Evolutionary conservation across 345 rosid genomes (phyloP).

Genomic region (Syzygium aqueum): DNA sequence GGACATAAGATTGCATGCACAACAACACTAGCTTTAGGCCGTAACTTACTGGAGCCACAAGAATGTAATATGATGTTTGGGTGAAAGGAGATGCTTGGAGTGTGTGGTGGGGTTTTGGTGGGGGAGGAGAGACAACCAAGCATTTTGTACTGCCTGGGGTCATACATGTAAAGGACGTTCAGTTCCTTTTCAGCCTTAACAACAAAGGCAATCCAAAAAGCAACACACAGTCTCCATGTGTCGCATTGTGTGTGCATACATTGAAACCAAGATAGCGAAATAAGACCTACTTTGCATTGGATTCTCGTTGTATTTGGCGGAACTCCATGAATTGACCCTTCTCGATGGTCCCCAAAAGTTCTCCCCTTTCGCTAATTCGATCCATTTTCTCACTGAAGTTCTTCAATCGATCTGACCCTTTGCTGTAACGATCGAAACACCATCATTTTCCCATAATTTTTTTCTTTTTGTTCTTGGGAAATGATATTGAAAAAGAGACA

Average conservation of each 20-base stretch:
- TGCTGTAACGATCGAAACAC: neutral
- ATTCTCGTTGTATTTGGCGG: neutral
- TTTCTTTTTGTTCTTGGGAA: neutral
- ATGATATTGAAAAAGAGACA: neutral
- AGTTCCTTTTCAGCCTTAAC: neutral
- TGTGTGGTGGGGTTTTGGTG: neutral
- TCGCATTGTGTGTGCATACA: neutral
- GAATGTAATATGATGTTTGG: neutral
- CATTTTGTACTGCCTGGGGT: neutral
- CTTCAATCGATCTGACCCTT: neutral
- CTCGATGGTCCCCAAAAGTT: neutral
- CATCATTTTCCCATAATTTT: neutral
- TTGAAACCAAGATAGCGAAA: neutral
- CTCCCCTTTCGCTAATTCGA: neutral
- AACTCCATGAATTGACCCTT: neutral
- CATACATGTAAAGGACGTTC: too few species aligned
- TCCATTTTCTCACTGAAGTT: neutral
- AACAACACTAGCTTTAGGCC: neutral
- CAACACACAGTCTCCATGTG: neutral
- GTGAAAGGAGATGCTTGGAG: neutral
- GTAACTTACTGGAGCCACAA: neutral
- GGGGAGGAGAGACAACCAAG: neutral
- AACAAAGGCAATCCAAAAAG: neutral
- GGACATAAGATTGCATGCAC: neutral
- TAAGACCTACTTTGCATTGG: neutral